These are phyloP conservation scores for Lentinula edodes DNA, from an alignment of 768 basidiomycete genomes.

Conservation along the genomic window DNA sequence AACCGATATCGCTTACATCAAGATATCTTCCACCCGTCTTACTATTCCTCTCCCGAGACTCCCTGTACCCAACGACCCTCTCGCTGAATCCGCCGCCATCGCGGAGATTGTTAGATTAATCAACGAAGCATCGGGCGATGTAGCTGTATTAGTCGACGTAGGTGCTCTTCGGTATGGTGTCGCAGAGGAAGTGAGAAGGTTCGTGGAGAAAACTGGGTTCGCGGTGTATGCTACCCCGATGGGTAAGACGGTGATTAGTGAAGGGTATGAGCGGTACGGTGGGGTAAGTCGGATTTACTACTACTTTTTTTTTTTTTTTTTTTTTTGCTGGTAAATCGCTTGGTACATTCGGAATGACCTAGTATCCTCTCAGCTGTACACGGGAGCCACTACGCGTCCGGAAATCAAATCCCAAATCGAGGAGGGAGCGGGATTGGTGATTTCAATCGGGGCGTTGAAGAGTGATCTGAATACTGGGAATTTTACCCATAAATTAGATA, in stretches of 20 bases:
- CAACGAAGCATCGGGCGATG: conserved; percentile 58
- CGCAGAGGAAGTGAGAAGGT: conserved; percentile 52
- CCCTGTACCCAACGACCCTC: conserved; percentile 46
- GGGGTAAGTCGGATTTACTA: conserved; percentile 47
- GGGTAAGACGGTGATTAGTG: conserved; percentile 74
- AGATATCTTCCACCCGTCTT: conserved; percentile 64
- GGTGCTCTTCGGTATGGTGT: conserved; percentile 72
- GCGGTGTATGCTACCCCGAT: conserved; percentile 73
- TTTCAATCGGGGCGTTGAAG: conserved; percentile 66
- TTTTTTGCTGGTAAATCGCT: too few relatives aligned
- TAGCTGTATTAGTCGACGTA: conserved; percentile 75
- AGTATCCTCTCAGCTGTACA: conserved; percentile 48
- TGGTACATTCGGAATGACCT: too few relatives aligned
- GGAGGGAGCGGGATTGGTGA: conserved; percentile 31
- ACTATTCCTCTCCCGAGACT: conserved; percentile 47
- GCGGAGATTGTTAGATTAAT: conserved; percentile 65
- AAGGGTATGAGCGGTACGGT: conserved; percentile 69
- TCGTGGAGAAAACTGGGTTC: conserved; percentile 60
- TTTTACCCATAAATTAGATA: conserved; percentile 70
- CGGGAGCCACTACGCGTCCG: conserved; percentile 65
- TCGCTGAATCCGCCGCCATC: conserved; percentile 63
- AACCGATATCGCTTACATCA: conserved; percentile 68
- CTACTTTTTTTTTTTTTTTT: too few relatives aligned
- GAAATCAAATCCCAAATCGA: conserved; percentile 62
- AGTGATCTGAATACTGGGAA: conserved; percentile 88